Percentiles rank a stretch among this genome's conserved stretches.
Conservation (phyloP, 192 early-diverging fungal genomes). For the Linnemannia elongata region DNA sequence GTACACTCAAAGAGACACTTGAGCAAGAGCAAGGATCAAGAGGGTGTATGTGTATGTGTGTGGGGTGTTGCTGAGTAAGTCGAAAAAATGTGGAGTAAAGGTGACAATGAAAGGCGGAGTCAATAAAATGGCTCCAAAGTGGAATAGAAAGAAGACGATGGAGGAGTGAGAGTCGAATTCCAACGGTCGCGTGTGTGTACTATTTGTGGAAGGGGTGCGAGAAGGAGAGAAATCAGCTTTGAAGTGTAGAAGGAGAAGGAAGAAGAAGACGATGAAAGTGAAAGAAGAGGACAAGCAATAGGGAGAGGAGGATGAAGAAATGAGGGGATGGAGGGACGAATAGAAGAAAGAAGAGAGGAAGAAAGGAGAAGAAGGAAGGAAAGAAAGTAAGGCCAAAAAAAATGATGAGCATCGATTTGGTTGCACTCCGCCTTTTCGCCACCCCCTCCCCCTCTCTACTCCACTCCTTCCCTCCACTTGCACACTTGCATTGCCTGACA, state of each 20-base stretch:
- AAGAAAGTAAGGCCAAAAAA: background rate
- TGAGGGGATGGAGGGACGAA: background rate
- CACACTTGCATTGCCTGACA: background rate
- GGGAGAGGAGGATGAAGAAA: background rate
- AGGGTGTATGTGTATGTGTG: no score
- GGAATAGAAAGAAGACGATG: background rate
- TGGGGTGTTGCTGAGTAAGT: slow-evolving; percentile 5
- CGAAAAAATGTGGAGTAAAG: background rate
- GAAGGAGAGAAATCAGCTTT: background rate
- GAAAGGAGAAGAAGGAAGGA: background rate
- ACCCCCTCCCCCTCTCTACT: background rate
- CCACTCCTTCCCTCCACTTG: background rate
- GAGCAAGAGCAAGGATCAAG: background rate
- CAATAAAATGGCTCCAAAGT: background rate
- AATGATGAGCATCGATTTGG: background rate
- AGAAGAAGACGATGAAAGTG: background rate
- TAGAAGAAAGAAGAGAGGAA: background rate
- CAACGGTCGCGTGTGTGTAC: background rate
- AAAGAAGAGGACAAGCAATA: background rate
- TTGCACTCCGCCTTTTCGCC: slow-evolving; percentile 4
- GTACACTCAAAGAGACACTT: background rate
- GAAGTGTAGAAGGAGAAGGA: background rate
- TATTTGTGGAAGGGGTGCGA: no score
- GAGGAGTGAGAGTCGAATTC: background rate
- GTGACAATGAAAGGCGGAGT: background rate